Percentiles rank a stretch among this genome's conserved stretches.
Evolutionary conservation across 2,329 filamentous ascomycete species (phyloP).

Genomic region (Xylariaceae sp.): DNA sequence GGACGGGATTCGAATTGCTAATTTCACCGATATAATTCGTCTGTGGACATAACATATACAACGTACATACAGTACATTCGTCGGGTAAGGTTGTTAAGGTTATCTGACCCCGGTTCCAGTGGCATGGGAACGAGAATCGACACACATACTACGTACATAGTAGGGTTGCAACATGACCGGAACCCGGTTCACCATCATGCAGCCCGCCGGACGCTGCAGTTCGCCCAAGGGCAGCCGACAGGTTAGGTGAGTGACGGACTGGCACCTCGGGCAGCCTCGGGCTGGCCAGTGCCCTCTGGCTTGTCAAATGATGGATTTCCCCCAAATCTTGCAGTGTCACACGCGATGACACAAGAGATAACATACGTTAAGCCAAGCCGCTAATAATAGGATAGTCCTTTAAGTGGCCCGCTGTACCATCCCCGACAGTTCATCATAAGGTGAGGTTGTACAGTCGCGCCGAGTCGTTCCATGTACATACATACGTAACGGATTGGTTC

Average conservation of each 20-base stretch:
- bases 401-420: conserved; percentile 11
- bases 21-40: background rate
- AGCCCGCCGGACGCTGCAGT: conserved; percentile 18
- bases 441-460: no score
- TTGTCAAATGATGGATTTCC: background rate
- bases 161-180: background rate
- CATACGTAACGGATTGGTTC: conserved; percentile 15
- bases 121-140: background rate
- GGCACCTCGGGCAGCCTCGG: no score
- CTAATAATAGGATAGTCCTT: conserved; percentile 8
- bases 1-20: background rate
- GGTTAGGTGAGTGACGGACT: no score
- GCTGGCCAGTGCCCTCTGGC: no score
- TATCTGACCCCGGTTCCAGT: background rate
- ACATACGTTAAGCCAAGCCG: conserved; percentile 4
- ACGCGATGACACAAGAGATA: background rate
- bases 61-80: no score
- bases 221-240: conserved; percentile 16
- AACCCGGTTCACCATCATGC: conserved; percentile 6
- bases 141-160: background rate
- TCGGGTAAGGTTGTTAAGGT: no score
- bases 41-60: no score
- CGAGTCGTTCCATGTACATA: background rate
- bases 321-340: conserved; percentile 3
- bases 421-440: conserved; percentile 12